Percentiles rank a stretch among this genome's conserved stretches.
Evolutionary conservation across 2,329 filamentous ascomycete species (phyloP).

Genomic region (Gaeumannomyces sp.): DNA sequence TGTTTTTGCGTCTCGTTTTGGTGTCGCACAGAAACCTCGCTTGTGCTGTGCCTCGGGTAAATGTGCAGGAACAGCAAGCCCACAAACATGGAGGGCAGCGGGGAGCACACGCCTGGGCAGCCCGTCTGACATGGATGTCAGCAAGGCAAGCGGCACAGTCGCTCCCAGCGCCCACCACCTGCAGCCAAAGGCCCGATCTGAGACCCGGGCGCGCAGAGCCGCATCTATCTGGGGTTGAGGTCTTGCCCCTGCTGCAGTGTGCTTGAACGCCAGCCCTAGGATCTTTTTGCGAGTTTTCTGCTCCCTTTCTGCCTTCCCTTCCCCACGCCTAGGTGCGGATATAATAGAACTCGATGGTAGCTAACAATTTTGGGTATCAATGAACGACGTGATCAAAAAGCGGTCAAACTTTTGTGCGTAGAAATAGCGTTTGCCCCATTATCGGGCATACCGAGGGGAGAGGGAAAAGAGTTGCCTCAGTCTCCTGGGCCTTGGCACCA

Average conservation of each 20-base stretch:
- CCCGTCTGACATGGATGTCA: background rate
- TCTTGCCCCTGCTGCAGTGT: background rate
- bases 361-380: background rate
- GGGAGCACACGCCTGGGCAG: no score
- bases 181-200: background rate
- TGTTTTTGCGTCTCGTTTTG: background rate
- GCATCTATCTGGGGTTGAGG: background rate
- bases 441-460: no score
- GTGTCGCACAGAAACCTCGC: background rate
- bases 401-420: background rate
- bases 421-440: no score
- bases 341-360: no score
- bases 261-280: background rate
- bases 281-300: background rate
- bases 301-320: background rate
- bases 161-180: no score
- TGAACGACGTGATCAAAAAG: background rate
- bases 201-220: background rate
- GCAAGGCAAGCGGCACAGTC: background rate
- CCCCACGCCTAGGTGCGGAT: background rate
- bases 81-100: no score
- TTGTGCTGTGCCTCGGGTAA: background rate
- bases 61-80: background rate
- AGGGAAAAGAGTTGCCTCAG: no score
- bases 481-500: no score